phyloP scores from a whole-genome alignment of 1,139 yeast genomes.

The Taphrina sp. region DNA sequence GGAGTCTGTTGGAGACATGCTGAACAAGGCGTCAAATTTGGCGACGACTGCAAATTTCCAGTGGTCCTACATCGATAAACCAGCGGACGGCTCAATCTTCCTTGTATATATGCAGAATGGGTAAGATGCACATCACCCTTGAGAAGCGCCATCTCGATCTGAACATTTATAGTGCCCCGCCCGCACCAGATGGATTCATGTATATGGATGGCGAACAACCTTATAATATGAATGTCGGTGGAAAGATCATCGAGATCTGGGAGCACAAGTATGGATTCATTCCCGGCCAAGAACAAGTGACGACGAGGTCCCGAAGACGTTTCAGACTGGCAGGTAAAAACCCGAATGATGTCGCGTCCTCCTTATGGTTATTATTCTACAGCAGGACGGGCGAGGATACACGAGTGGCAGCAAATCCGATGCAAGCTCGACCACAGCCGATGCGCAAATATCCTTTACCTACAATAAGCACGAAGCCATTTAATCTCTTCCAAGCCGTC shows the following conservation, averaged over 20 bases:
- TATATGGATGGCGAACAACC: conserved; percentile 35
- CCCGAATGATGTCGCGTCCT: conserved; percentile 29
- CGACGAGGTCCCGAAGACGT: conserved; percentile 34
- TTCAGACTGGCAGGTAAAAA: conserved; percentile 29
- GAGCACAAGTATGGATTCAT: conserved; percentile 35
- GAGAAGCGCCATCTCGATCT: conserved; percentile 13
- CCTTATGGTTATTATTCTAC: conserved; percentile 25
- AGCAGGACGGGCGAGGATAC: conserved; percentile 28
- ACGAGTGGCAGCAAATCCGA: conserved; percentile 30
- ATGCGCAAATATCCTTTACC: conserved; percentile 34
- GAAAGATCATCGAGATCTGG: conserved; percentile 33
- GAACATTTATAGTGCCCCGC: conserved; percentile 13
- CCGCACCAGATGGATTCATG: conserved; percentile 35
- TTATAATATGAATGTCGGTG: conserved; percentile 31
- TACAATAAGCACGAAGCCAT: conserved; percentile 22
- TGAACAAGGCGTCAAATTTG: conserved; percentile 32
- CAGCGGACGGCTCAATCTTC: conserved; percentile 34
- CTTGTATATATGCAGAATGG: conserved; percentile 33
- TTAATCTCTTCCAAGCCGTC: conserved; percentile 19
- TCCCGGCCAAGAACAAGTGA: conserved; percentile 33
- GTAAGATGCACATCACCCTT: conserved; percentile 3
- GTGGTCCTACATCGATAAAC: conserved; percentile 35
- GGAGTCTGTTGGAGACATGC: conserved; percentile 35
- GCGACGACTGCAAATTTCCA: conserved; percentile 33
- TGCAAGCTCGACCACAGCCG: conserved; percentile 34